Percentiles rank a stretch among this genome's conserved stretches.
phyloP scores from a whole-genome alignment of 257 asterid genomes.

The Primulina huaijiensis region DNA sequence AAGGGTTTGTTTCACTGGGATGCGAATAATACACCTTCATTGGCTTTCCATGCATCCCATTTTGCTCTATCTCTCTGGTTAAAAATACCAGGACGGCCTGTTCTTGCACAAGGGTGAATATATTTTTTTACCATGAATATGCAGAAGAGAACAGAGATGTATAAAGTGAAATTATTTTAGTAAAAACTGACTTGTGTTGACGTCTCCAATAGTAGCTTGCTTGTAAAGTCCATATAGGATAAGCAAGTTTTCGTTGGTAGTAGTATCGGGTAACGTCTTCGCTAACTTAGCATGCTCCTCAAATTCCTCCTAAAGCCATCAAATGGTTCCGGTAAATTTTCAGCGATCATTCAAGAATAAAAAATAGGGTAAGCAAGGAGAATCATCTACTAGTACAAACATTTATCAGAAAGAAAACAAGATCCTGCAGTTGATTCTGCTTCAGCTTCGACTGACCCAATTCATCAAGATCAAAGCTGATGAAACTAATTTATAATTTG shows the following conservation, averaged over 20 bases:
- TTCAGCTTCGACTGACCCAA: neutral
- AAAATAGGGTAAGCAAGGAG: neutral
- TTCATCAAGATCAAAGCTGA: neutral
- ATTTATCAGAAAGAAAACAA: neutral
- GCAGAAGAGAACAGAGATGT: neutral
- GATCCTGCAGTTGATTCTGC: neutral
- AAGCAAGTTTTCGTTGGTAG: slow-evolving; percentile 68
- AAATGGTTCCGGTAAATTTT: too few relatives aligned
- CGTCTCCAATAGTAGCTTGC: slow-evolving; percentile 74
- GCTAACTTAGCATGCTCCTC: slow-evolving; percentile 86
- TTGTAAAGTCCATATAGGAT: slow-evolving; percentile 88
- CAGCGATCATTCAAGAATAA: neutral
- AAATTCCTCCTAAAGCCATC: slow-evolving; percentile 69
- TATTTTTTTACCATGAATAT: neutral
- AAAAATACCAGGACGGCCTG: slow-evolving; percentile 93
- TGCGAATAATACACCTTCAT: slow-evolving; percentile 54
- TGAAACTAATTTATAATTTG: neutral
- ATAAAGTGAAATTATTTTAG: neutral
- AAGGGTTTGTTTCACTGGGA: neutral
- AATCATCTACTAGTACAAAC: neutral
- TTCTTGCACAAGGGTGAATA: slow-evolving; percentile 16
- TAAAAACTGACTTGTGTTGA: slow-evolving; percentile 63
- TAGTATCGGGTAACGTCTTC: slow-evolving; percentile 71
- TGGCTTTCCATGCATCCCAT: slow-evolving; percentile 99
- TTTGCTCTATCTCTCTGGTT: slow-evolving; percentile 79